phyloP scores from a whole-genome alignment of 1,139 yeast species.

The Trichomonascaceae sp. region DNA sequence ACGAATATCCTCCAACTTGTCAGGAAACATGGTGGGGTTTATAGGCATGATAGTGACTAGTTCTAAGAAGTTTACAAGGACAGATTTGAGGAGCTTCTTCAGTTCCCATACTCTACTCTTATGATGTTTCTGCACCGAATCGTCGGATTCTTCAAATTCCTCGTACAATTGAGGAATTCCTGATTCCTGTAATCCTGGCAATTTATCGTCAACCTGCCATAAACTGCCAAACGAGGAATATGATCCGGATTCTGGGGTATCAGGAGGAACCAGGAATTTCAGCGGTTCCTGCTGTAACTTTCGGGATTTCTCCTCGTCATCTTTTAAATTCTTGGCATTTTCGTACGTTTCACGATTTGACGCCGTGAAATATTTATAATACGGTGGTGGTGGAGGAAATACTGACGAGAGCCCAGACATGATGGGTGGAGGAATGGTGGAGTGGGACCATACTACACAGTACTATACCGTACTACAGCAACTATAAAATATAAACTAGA shows the following conservation, averaged over 20 bases:
- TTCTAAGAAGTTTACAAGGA: slow-evolving; percentile 66
- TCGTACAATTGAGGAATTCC: slow-evolving; percentile 64
- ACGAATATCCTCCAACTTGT: slow-evolving; percentile 64
- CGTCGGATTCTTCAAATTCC: slow-evolving; percentile 15
- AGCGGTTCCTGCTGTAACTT: slow-evolving; percentile 28
- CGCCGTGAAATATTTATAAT: slow-evolving; percentile 58
- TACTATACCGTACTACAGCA: too few species aligned
- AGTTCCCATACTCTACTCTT: slow-evolving; percentile 54
- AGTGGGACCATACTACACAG: too few species aligned
- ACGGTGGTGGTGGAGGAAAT: slow-evolving; percentile 85
- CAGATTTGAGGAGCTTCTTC: slow-evolving; percentile 61
- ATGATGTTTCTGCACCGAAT: slow-evolving; percentile 16
- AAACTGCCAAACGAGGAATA: slow-evolving; percentile 77
- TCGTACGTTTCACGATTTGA: slow-evolving; percentile 40
- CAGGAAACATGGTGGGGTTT: slow-evolving; percentile 60
- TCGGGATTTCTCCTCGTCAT: slow-evolving; percentile 8
- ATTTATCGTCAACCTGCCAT: slow-evolving; percentile 69
- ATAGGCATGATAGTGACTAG: slow-evolving; percentile 65
- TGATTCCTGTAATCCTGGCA: slow-evolving; percentile 59
- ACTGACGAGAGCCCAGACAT: slow-evolving; percentile 47
- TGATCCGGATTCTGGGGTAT: slow-evolving; percentile 46
- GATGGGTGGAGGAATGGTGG: background rate
- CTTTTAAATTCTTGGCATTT: slow-evolving; percentile 16
- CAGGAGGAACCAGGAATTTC: slow-evolving; percentile 59
- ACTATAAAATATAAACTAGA: background rate